phyloP scores from a whole-genome alignment of 2,329 filamentous ascomycete genomes.

The Phialophora expanda region DNA sequence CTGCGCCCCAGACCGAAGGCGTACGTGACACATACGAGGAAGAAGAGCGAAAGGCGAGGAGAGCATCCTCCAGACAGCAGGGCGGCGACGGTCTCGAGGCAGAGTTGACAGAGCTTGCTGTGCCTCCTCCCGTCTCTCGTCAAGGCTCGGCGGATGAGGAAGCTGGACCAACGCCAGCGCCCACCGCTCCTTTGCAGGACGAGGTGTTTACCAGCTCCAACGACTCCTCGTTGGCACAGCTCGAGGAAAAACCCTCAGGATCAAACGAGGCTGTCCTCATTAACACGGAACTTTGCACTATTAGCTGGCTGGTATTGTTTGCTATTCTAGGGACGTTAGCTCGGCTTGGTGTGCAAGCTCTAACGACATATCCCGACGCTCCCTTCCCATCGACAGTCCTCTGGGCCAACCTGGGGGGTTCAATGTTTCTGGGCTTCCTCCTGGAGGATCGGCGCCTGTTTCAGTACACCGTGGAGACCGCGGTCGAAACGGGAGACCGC shows the following conservation, averaged over 20 bases:
- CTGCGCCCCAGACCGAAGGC: not conserved
- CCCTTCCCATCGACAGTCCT: slow-evolving; percentile 72
- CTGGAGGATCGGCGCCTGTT: slow-evolving; percentile 75
- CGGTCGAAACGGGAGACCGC: slow-evolving; percentile 39
- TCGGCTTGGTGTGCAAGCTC: slow-evolving; percentile 73
- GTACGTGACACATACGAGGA: not conserved
- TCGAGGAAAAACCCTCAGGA: not conserved
- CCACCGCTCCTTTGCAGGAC: too few relatives aligned
- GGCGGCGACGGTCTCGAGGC: not conserved
- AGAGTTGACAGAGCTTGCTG: slow-evolving; percentile 2
- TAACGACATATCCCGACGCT: slow-evolving; percentile 77
- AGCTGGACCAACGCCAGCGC: not conserved
- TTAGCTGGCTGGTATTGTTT: slow-evolving; percentile 69
- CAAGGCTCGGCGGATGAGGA: not conserved
- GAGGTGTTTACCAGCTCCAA: not conserved
- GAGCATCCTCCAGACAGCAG: not conserved
- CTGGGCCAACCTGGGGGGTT: slow-evolving; percentile 84
- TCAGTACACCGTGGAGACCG: slow-evolving; percentile 42
- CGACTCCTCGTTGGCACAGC: not conserved
- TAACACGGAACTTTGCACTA: not conserved
- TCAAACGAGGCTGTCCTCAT: not conserved
- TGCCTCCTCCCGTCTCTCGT: not conserved
- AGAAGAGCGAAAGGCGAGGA: not conserved
- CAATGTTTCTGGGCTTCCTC: slow-evolving; percentile 78
- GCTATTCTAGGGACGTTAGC: slow-evolving; percentile 79